phyloP scores from a whole-genome alignment of 495 filamentous ascomycete genomes.

The Hyaloscypha hepaticicola region DNA sequence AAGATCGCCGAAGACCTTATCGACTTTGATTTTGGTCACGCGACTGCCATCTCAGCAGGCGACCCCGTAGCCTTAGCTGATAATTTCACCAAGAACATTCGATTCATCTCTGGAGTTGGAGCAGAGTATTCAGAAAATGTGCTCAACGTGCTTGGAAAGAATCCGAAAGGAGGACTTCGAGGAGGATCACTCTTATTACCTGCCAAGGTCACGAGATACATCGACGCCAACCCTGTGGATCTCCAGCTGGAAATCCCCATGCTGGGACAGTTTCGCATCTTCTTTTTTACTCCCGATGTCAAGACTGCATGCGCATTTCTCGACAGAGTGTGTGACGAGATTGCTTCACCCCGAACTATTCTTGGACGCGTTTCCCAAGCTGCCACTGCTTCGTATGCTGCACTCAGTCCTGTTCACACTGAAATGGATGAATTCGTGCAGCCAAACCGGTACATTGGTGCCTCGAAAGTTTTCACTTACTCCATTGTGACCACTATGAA shows the following conservation, averaged over 20 bases:
- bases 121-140: slow-evolving; percentile 59
- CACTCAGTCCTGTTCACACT: slow-evolving; percentile 46
- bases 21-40: slow-evolving; percentile 68
- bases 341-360: slow-evolving; percentile 42
- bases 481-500: slow-evolving; percentile 55
- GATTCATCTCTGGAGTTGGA: slow-evolving; percentile 65
- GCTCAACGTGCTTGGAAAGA: slow-evolving; percentile 45
- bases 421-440: slow-evolving; percentile 57
- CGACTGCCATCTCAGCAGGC: slow-evolving; percentile 58
- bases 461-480: slow-evolving; percentile 60
- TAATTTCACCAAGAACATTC: slow-evolving; percentile 65
- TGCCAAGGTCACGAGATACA: slow-evolving; percentile 62
- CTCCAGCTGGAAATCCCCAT: slow-evolving; percentile 71
- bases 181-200: slow-evolving; percentile 62
- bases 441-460: slow-evolving; percentile 59
- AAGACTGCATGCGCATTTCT: slow-evolving; percentile 52
- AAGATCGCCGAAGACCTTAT: slow-evolving; percentile 68
- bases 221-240: slow-evolving; percentile 70
- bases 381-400: slow-evolving; percentile 52
- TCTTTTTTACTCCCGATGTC: slow-evolving; percentile 60
- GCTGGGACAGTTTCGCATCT: slow-evolving; percentile 67
- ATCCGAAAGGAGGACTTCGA: slow-evolving; percentile 39
- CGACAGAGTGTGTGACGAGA: slow-evolving; percentile 46
- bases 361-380: slow-evolving; percentile 48
- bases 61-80: slow-evolving; percentile 55